Percentiles rank a stretch among this genome's conserved stretches.
Evolutionary conservation across 768 basidiomycete species (phyloP).

Genomic region (Termitomyces sp.): DNA sequence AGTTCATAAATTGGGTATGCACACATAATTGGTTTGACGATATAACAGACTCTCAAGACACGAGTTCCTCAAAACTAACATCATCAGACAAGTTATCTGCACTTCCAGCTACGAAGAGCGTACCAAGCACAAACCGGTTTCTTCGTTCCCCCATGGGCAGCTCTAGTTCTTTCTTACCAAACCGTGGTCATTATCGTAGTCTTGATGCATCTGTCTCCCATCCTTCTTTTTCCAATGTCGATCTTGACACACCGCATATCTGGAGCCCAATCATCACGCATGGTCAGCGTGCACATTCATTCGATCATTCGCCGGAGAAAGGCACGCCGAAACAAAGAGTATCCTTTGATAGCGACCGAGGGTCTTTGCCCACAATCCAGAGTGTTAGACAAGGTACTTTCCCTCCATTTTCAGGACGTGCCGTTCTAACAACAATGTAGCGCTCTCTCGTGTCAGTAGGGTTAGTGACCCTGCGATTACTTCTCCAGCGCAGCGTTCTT

Average conservation of each 20-base stretch:
- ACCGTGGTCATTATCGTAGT: slow-evolving; percentile 29
- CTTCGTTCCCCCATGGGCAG: slow-evolving; percentile 26
- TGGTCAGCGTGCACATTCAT: slow-evolving; percentile 20
- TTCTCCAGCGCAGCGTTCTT: slow-evolving; percentile 25
- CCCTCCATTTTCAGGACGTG: background rate
- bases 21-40: background rate
- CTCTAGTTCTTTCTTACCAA: slow-evolving; percentile 19
- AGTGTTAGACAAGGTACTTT: slow-evolving; percentile 33
- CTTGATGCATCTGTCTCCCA: slow-evolving; percentile 38
- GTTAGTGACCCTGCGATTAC: slow-evolving; percentile 28
- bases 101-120: slow-evolving; percentile 24
- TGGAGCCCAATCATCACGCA: slow-evolving; percentile 12
- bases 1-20: background rate
- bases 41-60: slow-evolving; percentile 21
- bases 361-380: slow-evolving; percentile 31
- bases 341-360: slow-evolving; percentile 50
- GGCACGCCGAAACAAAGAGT: slow-evolving; percentile 46
- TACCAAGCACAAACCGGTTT: slow-evolving; percentile 27
- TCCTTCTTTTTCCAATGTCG: slow-evolving; percentile 28
- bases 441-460: slow-evolving; percentile 22
- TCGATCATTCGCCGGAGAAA: slow-evolving; percentile 31
- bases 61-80: slow-evolving; percentile 43
- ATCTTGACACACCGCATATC: slow-evolving; percentile 18
- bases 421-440: slow-evolving; percentile 11
- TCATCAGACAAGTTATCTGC: slow-evolving; percentile 41